Base-by-base conservation (phyloP, 148 eudicot species). In the Arctostaphylos glauca region DNA sequence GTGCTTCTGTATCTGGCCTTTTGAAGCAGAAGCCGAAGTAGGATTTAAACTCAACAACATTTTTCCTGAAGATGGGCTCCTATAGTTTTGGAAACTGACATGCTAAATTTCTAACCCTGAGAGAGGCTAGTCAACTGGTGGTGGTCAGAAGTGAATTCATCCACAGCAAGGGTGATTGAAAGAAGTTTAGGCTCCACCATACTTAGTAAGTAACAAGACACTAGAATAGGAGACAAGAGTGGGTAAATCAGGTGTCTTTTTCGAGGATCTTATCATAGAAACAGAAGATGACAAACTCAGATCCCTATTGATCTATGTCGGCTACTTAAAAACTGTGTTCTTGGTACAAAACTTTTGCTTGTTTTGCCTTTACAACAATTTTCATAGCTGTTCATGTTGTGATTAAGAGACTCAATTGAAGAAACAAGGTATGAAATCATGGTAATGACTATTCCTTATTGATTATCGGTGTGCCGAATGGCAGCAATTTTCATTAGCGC, bases 1-100 rank as follows among this genome's bases (percentile, higher is more conserved):
- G 98, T 81, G 98, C 91, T 77, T 95, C 97, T 81, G 87, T 93
- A 13, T 80, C 98, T 83, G 89, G 88, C 84, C 92, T 95, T 78
- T 81, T 95, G 77, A 93, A 92, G 89, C 98, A 94, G 81, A 87
- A 82, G 71, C 82, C 80, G 78, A 82, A 87, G 83, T 80, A 78
- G 81, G 58, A 52, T 3, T 23, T 70, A 19, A 70, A 2, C 47
- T 3, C 4, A 15, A 15, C 0, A 59, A 77, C 19, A 19, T 49
- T 78, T 19, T 16, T 15, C 31, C 81, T 54, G 80, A 58, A 25
- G 38, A 78, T 56, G 68, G 70, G 41, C 67, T 41, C 15, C 10
- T 49, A 55, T 7, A 13, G 74, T 71, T 72, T 46, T 7, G 76
- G 38, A 31, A 31, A 31, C 38, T 31, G 38, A 31, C 38, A 31